These are phyloP conservation scores for Acarospora socialis DNA, from an alignment of 2,329 filamentous ascomycete species.

Conservation along the genomic window DNA sequence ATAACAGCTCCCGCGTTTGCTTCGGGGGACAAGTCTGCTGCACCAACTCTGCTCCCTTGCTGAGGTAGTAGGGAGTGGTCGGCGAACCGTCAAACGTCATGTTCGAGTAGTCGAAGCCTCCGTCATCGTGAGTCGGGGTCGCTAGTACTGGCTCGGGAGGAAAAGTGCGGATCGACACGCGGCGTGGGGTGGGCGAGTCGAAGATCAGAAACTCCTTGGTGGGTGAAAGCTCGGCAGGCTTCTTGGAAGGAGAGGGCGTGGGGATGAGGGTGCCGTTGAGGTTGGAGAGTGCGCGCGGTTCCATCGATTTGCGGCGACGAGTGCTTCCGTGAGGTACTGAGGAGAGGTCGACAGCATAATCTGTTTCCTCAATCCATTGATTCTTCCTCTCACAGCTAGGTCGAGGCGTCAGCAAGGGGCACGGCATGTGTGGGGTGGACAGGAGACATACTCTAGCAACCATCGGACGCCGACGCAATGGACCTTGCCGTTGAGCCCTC, in stretches of 20 bases:
- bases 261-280: conserved; percentile 49
- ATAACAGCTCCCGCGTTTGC: conserved; percentile 30
- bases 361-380: conserved; percentile 58
- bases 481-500: conserved; percentile 56
- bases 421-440: no score
- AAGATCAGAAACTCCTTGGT: conserved; percentile 19
- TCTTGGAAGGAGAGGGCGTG: conserved; percentile 19
- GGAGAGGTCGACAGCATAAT: conserved; percentile 54
- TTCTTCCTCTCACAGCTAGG: conserved; percentile 60
- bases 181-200: conserved; percentile 17
- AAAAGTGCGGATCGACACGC: conserved; percentile 11
- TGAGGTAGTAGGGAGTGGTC: conserved; percentile 32
- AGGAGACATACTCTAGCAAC: conserved; percentile 75
- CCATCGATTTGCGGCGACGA: conserved; percentile 68
- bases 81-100: conserved; percentile 30
- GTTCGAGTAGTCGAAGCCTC: no score
- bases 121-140: conserved; percentile 4
- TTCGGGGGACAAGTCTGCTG: conserved; percentile 43
- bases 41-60: conserved; percentile 28
- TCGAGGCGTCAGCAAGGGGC: conserved; percentile 20
- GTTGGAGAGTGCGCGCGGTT: conserved; percentile 56
- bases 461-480: conserved; percentile 78
- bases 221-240: conserved; percentile 15
- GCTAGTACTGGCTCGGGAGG: conserved; percentile 6
- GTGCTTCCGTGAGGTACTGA: conserved; percentile 54